Conservation (phyloP, 306 rosid species). For the Canavalia ensiformis region DNA sequence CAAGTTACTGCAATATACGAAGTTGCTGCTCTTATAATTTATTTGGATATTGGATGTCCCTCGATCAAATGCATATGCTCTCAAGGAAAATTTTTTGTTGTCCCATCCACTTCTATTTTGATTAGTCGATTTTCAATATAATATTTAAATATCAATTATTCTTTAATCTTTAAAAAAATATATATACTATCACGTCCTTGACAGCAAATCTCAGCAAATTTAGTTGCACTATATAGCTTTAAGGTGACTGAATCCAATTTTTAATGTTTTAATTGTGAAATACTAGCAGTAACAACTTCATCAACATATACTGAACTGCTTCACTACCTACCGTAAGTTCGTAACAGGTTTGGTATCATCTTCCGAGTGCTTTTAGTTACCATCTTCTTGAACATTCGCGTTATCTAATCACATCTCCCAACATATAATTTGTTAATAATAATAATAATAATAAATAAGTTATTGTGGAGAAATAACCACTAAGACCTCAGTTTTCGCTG, state of each 20-base stretch:
- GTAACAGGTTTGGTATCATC: conserved; percentile 29
- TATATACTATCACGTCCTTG: conserved; percentile 16
- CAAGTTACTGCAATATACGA: no score
- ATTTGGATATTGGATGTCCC: conserved; percentile 19
- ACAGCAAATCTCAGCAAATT: conserved; percentile 43
- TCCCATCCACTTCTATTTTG: no score
- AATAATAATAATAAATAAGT: background rate
- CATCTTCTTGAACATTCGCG: conserved; percentile 34
- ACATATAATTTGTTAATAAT: background rate
- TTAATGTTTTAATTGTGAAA: background rate
- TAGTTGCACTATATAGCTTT: conserved; percentile 36
- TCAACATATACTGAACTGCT: conserved; percentile 14
- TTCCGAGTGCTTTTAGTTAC: background rate
- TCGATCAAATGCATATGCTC: background rate
- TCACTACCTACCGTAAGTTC: conserved; percentile 19
- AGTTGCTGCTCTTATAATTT: background rate
- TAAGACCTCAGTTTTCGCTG: background rate
- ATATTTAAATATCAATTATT: no score
- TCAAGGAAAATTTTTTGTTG: no score
- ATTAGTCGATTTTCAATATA: no score
- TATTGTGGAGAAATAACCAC: background rate
- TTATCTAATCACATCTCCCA: conserved; percentile 35
- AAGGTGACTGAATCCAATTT: conserved; percentile 34
- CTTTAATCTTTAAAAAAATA: background rate
- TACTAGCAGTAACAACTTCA: conserved; percentile 31